Base-by-base conservation (phyloP, 805 yeast genomes). In the Danielia reshetovae region DNA sequence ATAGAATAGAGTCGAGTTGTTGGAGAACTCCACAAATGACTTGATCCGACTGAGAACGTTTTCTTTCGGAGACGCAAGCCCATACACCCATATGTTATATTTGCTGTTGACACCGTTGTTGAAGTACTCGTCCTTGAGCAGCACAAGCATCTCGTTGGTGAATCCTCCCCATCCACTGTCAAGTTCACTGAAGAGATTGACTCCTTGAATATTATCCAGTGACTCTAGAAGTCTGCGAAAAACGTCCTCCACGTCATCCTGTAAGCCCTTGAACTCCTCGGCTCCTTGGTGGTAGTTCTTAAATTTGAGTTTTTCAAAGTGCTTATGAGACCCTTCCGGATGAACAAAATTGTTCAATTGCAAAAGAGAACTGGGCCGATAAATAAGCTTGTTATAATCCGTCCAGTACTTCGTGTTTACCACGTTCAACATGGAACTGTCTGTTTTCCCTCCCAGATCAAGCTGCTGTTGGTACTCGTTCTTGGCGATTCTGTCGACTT, bases 91-190 rank as follows among this genome's bases (percentile, higher is more conserved):
- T 7, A 65, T 34, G 35, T 58, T 59, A 36, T 61, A 46, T 39
- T 65, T 67, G 39, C 54, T 57, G 30, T 51, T 53, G 26, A 40
- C 49, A 21, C 65, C 67, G 31, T 53, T 57, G 28, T 60, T 63
- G 46, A 80, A 63, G 46, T 74, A 81, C 48, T 85, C 94, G 52
- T 89, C 96, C 36, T 75, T 66, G 13, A 88, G 32, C 6, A 68
- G 72, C n/a, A 60, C 48, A 16, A 88, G 38, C 42, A 79, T 45
- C 29, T 68, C 67, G 26, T 60, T 54, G 4, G 85, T 57, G 46
- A 84, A 77, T 0, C 95, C 95, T 31, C 87, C 82, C 97, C 97
- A 90, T 0, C 82, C 84, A 15, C 77, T 69, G 51, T 85, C 95
- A 3, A 81, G 45, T 34, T 88, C 96, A 0, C 83, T 73, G 2